Conservation (phyloP, 768 basidiomycete species). For the Pseudohyphozyma bogoriensis region DNA sequence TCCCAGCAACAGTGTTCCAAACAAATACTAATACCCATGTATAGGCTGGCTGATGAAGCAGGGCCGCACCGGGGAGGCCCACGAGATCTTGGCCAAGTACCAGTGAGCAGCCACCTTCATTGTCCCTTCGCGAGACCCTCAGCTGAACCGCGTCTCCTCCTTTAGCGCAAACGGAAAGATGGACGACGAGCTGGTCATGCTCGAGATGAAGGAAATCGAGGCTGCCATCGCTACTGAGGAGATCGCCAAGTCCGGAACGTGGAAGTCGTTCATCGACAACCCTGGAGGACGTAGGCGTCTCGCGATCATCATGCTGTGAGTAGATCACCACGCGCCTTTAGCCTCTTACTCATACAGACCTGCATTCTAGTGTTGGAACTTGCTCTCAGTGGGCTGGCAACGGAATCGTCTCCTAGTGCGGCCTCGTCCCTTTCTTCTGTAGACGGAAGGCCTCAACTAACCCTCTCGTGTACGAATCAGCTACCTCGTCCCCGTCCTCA, state of each 20-base stretch:
- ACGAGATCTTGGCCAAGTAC: conserved; percentile 64
- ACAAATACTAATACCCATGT: no score
- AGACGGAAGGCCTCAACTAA: conserved; percentile 30
- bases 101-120: conserved; percentile 39
- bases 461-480: no score
- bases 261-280: conserved; percentile 2
- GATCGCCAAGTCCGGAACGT: conserved; percentile 18
- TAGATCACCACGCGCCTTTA: no score
- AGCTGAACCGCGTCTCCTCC: no score
- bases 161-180: conserved; percentile 53
- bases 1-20: no score
- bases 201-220: conserved; percentile 41
- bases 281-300: conserved; percentile 12
- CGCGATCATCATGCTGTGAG: conserved; percentile 5
- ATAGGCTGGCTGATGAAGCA: conserved; percentile 68
- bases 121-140: no score
- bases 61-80: conserved; percentile 59
- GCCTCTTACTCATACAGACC: no score
- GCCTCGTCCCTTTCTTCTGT: neutral
- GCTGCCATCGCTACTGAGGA: conserved; percentile 35
- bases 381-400: conserved; percentile 35
- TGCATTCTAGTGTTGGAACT: no score
- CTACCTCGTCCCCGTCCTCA: no score
- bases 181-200: conserved; percentile 34
- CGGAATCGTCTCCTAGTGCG: conserved; percentile 29